These are phyloP conservation scores for Peronosclerospora sorghi DNA, from an alignment of 352 stramenopile species.

Conservation along the genomic window DNA sequence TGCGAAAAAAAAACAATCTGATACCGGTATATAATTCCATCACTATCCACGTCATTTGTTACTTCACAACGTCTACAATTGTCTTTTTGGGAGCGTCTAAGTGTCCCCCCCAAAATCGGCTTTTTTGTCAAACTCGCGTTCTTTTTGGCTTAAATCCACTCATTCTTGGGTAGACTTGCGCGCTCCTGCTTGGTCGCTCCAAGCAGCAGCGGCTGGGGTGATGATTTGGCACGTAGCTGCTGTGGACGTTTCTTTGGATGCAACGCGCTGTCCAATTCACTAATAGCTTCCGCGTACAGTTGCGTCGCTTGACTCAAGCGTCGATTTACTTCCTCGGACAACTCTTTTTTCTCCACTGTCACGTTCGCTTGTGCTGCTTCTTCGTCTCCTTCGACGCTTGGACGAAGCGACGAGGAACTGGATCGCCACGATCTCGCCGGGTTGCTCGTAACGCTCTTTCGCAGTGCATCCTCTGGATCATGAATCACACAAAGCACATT, in stretches of 20 bases:
- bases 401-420: slow-evolving; percentile 18
- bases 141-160: slow-evolving; percentile 28
- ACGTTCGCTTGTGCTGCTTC: slow-evolving; percentile 22
- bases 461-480: slow-evolving; percentile 25
- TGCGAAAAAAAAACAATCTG: slow-evolving; percentile 6
- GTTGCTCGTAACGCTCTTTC: slow-evolving; percentile 20
- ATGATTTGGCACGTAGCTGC: slow-evolving; percentile 17
- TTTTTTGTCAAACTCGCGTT: neutral
- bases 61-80: slow-evolving; percentile 1
- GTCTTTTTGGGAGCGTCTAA: too few relatives aligned
- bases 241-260: slow-evolving; percentile 26
- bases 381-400: slow-evolving; percentile 8
- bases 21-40: too few relatives aligned
- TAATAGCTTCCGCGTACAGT: slow-evolving; percentile 46
- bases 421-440: slow-evolving; percentile 21
- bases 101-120: neutral
- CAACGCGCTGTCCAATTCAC: slow-evolving; percentile 34
- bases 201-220: slow-evolving; percentile 40
- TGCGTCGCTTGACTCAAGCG: slow-evolving; percentile 43
- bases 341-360: slow-evolving; percentile 23
- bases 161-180: slow-evolving; percentile 29
- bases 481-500: slow-evolving; percentile 23
- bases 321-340: slow-evolving; percentile 28
- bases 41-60: neutral
- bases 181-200: slow-evolving; percentile 36